These are phyloP conservation scores for Digitaria exilis DNA, from an alignment of 202 grass and related monocot species.

Conservation along the genomic window DNA sequence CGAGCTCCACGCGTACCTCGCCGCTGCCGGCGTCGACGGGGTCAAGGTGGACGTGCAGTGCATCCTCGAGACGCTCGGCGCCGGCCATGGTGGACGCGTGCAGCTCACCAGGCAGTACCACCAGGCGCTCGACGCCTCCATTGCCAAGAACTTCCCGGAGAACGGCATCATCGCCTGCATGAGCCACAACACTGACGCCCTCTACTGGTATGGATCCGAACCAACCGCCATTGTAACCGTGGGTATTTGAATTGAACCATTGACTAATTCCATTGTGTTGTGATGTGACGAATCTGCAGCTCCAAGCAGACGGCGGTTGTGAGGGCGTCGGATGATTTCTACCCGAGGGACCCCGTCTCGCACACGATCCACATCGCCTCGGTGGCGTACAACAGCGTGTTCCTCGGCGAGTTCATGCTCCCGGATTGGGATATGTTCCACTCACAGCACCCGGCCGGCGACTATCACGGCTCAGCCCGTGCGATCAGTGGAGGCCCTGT, in stretches of 20 bases:
- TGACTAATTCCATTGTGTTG: slow-evolving; percentile 1
- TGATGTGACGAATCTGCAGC: slow-evolving; percentile 18
- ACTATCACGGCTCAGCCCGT: slow-evolving; percentile 86
- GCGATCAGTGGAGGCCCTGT: slow-evolving; percentile 90
- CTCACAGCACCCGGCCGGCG: slow-evolving; percentile 76
- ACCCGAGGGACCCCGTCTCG: slow-evolving; percentile 72
- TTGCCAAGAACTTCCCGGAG: slow-evolving; percentile 79
- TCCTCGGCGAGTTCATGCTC: slow-evolving; percentile 96
- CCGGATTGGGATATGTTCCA: slow-evolving; percentile 99
- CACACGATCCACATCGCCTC: slow-evolving; percentile 95
- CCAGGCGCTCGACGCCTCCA: slow-evolving; percentile 79
- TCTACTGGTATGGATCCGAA: slow-evolving; percentile 61
- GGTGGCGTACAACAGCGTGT: slow-evolving; percentile 94
- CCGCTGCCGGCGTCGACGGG: slow-evolving; percentile 71
- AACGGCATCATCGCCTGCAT: slow-evolving; percentile 98
- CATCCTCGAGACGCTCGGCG: slow-evolving; percentile 79
- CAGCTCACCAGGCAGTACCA: slow-evolving; percentile 73
- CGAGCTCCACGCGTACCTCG: slow-evolving; percentile 85
- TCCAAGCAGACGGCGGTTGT: slow-evolving; percentile 92
- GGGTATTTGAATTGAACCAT: not conserved
- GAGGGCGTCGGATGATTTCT: slow-evolving; percentile 94
- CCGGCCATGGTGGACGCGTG: slow-evolving; percentile 74
- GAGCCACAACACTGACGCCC: slow-evolving; percentile 90
- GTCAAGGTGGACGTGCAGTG: slow-evolving; percentile 97
- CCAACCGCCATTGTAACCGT: not conserved